Percentiles rank a stretch among this genome's conserved stretches.
Conservation (phyloP, 2,329 filamentous ascomycete genomes). For the Fusarium buxicola region DNA sequence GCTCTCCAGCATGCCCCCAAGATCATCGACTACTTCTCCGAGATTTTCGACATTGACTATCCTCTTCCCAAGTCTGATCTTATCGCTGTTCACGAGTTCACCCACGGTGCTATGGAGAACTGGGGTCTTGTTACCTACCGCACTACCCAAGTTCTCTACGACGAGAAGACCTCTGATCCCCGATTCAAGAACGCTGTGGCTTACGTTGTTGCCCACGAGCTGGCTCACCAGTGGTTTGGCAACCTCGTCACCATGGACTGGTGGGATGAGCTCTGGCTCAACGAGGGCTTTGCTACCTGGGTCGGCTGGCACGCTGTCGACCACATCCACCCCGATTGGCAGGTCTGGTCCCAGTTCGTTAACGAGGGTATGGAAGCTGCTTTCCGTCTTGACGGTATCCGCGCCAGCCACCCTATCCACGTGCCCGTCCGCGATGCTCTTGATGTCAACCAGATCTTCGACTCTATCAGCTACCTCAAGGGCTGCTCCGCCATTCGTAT, state of each 20-base stretch:
- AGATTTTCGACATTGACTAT: slow-evolving; percentile 93
- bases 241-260: slow-evolving; percentile 97
- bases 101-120: slow-evolving; percentile 89
- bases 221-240: slow-evolving; percentile 97
- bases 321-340: slow-evolving; percentile 94
- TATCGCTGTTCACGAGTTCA: slow-evolving; percentile 93
- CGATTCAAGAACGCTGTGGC: slow-evolving; percentile 94
- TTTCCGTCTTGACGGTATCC: slow-evolving; percentile 88
- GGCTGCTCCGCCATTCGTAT: slow-evolving; percentile 97
- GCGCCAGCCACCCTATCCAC: slow-evolving; percentile 95
- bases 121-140: slow-evolving; percentile 97
- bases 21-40: slow-evolving; percentile 96
- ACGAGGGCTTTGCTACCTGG: slow-evolving; percentile 98
- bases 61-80: slow-evolving; percentile 93
- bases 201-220: slow-evolving; percentile 97
- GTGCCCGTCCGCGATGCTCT: slow-evolving; percentile 93
- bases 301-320: slow-evolving; percentile 95
- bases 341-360: slow-evolving; percentile 97
- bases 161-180: slow-evolving; percentile 90
- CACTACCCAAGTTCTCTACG: slow-evolving; percentile 95
- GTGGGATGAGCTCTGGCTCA: slow-evolving; percentile 95
- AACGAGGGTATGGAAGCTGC: slow-evolving; percentile 94
- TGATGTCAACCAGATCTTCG: slow-evolving; percentile 98
- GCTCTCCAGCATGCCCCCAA: slow-evolving; percentile 92
- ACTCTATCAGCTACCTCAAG: slow-evolving; percentile 96